Conservation (phyloP, 192 early-diverging fungal species). For the Entomortierella lignicola region DNA sequence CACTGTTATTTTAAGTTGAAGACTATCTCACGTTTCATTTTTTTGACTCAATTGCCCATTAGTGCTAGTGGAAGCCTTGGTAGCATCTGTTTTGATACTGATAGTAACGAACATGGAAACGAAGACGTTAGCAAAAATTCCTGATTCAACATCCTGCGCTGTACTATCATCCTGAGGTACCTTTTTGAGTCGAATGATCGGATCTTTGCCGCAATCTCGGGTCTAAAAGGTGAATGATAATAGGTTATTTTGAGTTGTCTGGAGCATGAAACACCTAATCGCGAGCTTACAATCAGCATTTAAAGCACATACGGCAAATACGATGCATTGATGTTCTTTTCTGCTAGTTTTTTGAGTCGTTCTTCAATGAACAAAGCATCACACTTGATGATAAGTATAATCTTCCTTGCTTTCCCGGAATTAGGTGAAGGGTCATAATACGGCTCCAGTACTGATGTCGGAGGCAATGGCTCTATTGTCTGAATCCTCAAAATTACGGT, state of each 20-base stretch:
- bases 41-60: not conserved
- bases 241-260: not conserved
- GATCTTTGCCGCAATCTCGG: conserved; percentile 11
- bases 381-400: conserved; percentile 3
- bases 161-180: too few species aligned
- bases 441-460: conserved; percentile 3
- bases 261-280: not conserved
- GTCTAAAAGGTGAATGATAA: not conserved
- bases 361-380: conserved; percentile 3
- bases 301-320: not conserved
- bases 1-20: too few species aligned
- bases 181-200: not conserved
- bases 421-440: conserved; percentile 21
- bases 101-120: too few species aligned
- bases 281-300: not conserved
- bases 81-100: not conserved
- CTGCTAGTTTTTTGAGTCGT: conserved; percentile 3
- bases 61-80: not conserved
- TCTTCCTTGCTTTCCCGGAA: conserved; percentile 3
- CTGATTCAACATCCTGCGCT: too few species aligned
- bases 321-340: not conserved
- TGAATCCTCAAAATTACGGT: conserved; percentile 7
- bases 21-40: not conserved
- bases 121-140: too few species aligned
- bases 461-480: not conserved